Percentiles rank a stretch among this genome's conserved stretches.
These are phyloP conservation scores for Neckera pumila DNA, from an alignment of 225 moss, liverwort and hornwort species.

Conservation along the genomic window DNA sequence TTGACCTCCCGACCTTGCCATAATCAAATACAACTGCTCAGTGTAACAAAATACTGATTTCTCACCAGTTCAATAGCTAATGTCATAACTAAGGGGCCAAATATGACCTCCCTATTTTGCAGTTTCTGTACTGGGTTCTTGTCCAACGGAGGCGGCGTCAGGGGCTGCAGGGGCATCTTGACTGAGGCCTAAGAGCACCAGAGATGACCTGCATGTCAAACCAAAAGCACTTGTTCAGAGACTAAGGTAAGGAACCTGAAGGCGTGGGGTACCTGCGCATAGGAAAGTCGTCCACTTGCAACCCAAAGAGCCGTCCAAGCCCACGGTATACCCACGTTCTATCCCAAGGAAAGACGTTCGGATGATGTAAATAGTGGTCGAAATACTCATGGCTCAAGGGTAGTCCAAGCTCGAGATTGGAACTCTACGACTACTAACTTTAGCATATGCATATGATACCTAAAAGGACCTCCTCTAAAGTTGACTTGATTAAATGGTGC, in stretches of 20 bases:
- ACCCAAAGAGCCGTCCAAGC: background rate
- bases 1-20: background rate
- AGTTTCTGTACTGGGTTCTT: slow-evolving; percentile 5
- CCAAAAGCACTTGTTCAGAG: background rate
- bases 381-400: background rate
- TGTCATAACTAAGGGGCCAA: background rate
- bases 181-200: slow-evolving; percentile 47
- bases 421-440: background rate
- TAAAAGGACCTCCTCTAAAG: background rate
- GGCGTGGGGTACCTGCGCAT: background rate
- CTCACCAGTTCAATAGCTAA: background rate
- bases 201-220: slow-evolving; percentile 35
- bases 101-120: background rate
- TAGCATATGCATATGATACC: background rate
- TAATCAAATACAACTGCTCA: background rate
- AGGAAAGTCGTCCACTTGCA: background rate
- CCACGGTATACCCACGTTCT: background rate
- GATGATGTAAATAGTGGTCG: background rate
- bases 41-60: background rate
- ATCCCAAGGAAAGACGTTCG: background rate
- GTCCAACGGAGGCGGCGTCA: background rate
- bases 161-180: slow-evolving; percentile 27
- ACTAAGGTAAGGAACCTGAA: background rate
- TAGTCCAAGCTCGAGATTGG: background rate
- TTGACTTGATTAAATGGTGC: background rate